These are phyloP conservation scores for Boletus reticuloceps DNA, from an alignment of 768 basidiomycete genomes.

Conservation along the genomic window DNA sequence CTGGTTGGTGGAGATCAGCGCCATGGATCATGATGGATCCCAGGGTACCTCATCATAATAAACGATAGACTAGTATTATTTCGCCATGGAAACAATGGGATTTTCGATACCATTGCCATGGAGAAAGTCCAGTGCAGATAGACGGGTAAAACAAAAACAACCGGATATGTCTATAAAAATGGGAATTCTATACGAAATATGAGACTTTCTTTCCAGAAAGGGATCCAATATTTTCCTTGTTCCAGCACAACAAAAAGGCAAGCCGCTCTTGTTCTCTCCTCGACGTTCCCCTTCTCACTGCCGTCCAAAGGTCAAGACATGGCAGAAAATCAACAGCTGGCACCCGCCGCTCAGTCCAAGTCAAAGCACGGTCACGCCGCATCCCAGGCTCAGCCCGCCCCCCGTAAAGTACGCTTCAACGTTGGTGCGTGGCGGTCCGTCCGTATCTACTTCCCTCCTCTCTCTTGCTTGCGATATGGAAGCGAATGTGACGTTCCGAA, in stretches of 20 bases:
- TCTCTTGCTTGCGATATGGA: not conserved
- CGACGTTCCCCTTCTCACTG: constrained; percentile 5
- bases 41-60: too few relatives aligned
- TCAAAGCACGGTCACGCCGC: constrained; percentile 48
- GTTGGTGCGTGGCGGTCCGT: constrained; percentile 50
- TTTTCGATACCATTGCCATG: not conserved
- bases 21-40: too few relatives aligned
- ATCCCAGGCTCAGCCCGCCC: constrained; percentile 50
- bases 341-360: constrained; percentile 25
- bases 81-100: constrained; percentile 11
- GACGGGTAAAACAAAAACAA: not conserved
- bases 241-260: constrained; percentile 20
- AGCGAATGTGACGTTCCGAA: not conserved
- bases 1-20: too few relatives aligned
- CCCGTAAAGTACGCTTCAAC: constrained; percentile 86
- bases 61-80: not conserved
- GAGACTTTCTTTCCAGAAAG: not conserved
- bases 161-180: not conserved
- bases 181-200: constrained; percentile 4
- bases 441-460: not conserved
- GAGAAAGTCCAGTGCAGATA: not conserved
- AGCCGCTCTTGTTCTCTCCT: constrained; percentile 13
- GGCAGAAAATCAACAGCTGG: constrained; percentile 26
- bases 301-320: constrained; percentile 12
- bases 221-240: constrained; percentile 12